Evolutionary conservation across 1,284 basidiomycete genomes (phyloP).

Genomic region (Chalciporus sp.): DNA sequence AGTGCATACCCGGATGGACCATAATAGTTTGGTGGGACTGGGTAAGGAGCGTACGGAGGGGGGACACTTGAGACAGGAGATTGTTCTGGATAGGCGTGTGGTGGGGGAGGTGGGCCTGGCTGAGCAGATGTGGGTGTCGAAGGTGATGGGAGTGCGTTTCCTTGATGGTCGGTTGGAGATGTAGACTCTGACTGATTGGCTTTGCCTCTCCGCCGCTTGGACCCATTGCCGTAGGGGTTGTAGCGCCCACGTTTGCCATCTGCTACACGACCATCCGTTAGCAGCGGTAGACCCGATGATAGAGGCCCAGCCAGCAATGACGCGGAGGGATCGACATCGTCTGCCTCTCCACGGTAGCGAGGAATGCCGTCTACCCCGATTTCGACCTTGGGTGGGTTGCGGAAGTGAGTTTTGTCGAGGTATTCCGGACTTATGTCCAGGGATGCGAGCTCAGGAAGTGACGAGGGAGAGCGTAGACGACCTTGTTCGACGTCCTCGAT

Average conservation of each 20-base stretch:
- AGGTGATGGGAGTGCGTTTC: constrained; percentile 29
- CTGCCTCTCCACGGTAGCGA: constrained; percentile 79
- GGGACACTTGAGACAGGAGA: constrained; percentile 23
- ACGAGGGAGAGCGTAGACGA: constrained; percentile 85
- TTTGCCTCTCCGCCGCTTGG: constrained; percentile 42
- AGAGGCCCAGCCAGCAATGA: constrained; percentile 51
- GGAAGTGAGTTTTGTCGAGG: constrained; percentile 88
- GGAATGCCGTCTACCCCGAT: constrained; percentile 80
- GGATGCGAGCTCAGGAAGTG: constrained; percentile 83
- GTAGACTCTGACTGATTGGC: constrained; percentile 26
- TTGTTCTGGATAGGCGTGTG: constrained; percentile 29
- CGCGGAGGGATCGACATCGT: constrained; percentile 58
- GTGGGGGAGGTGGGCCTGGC: constrained; percentile 19
- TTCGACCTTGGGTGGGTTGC: constrained; percentile 88
- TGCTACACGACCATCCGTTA: constrained; percentile 46
- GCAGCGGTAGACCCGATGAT: constrained; percentile 53
- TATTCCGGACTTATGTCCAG: constrained; percentile 89
- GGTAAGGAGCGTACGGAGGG: constrained; percentile 32
- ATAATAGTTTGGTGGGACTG: constrained; percentile 29
- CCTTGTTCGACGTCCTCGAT: constrained; percentile 90
- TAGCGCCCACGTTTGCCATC: constrained; percentile 55
- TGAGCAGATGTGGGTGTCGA: constrained; percentile 34
- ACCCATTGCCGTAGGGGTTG: constrained; percentile 45
- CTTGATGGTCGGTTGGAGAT: constrained; percentile 33
- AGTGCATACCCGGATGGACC: constrained; percentile 25